Base-by-base conservation (phyloP, 805 yeast species). In the Monosporozyma aerobia region DNA sequence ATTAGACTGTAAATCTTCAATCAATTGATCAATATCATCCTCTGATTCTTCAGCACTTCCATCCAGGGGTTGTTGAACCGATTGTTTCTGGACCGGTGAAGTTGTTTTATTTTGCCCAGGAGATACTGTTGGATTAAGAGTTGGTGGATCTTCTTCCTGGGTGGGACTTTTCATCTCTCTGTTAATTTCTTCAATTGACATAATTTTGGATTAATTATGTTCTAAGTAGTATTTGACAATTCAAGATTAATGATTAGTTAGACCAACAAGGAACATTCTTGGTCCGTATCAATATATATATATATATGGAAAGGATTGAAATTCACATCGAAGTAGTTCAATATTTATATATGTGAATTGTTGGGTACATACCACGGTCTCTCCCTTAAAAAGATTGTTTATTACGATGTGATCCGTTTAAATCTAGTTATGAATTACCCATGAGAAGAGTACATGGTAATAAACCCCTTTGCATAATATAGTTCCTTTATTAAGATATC, bases 1-100 rank as follows among this genome's bases (percentile, higher is more conserved):
- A 69, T 82, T 73, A 51, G 78, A 75, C 75, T 88, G 95, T 64
- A 89, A 77, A 63, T 88, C 96, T 59, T 80, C 77, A 61, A 84
- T 80, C 69, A 84, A 79, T 69, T 82, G 85, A 67, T 82, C 87
- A 58, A 82, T 81, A 65, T 82, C 86, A 55, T 80, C 85, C 59
- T 81, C 85, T 48, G 77, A 85, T 1, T 50, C 53, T 10, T 50
- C 47, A 27, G 25, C 48, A 27, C 41, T 41, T 8, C 23, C 27
- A 27, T 39, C 43, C 14, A 4, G 16, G 9, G 22, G 11, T 35
- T 47, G 9, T 14, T 45, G 13, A n/a, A n/a, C 16, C 3, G 27
- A 25, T 22, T 43, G 43, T 39, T 11, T 22, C 23, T 22, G n/a
- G 2, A 14, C 19, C 3, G 44, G 44, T 19, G 27, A 23, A 2